Percentiles rank a stretch among this genome's conserved stretches.
These are phyloP conservation scores for Lentinula guzmanii DNA, from an alignment of 768 basidiomycete species.

Conservation along the genomic window DNA sequence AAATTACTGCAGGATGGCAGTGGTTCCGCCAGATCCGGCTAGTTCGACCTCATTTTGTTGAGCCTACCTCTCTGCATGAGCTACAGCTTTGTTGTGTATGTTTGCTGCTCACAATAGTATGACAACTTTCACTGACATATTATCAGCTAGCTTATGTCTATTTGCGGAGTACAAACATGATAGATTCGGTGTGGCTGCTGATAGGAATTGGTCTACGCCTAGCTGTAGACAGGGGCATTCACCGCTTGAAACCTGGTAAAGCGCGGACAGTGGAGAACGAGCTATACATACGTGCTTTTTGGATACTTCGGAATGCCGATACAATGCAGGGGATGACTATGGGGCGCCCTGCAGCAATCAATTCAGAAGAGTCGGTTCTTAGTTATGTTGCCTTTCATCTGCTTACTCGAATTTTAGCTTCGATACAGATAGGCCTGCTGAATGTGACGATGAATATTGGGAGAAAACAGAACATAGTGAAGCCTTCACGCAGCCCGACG, in stretches of 20 bases:
- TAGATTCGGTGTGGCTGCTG: conserved; percentile 25
- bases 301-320: conserved; percentile 3
- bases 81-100: conserved; percentile 29
- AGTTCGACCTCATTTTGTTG: conserved; percentile 24
- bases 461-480: not conserved
- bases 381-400: not conserved
- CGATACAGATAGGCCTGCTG: conserved; percentile 42
- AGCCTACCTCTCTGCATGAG: conserved; percentile 27
- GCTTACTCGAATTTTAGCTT: conserved; percentile 14
- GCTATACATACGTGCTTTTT: conserved; percentile 8
- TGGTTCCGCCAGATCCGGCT: conserved; percentile 30
- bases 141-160: conserved; percentile 12
- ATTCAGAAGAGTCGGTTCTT: conserved; percentile 31
- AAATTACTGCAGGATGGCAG: conserved; percentile 23
- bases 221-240: conserved; percentile 39
- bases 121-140: conserved; percentile 1
- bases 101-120: conserved; percentile 14
- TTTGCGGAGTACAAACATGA: conserved; percentile 20
- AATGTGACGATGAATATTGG: conserved; percentile 45
- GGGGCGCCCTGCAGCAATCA: conserved; percentile 41
- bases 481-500: conserved; percentile 6
- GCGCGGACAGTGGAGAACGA: not conserved
- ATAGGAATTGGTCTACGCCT: conserved; percentile 32
- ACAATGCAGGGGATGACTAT: conserved; percentile 17
- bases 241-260: conserved; percentile 22